Conservation (phyloP, 164 flowering plant species). For the Liquidambar formosana region DNA sequence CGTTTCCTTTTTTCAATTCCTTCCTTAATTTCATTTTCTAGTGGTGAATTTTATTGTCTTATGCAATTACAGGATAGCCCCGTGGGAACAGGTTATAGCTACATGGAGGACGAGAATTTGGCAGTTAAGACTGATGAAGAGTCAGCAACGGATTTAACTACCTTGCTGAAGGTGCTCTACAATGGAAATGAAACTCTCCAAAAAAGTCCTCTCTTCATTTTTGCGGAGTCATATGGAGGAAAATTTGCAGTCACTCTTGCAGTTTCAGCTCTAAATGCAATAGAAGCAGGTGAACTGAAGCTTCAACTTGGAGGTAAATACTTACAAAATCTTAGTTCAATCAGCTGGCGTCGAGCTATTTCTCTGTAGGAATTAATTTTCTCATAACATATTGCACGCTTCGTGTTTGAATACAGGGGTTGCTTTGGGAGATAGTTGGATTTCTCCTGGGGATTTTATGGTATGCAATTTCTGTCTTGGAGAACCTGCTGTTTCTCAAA, state of each 20-base stretch:
- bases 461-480: too few relatives aligned
- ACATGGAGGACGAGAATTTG: constrained; percentile 15
- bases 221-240: constrained; percentile 20
- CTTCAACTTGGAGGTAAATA: constrained; percentile 27
- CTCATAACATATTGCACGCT: too few relatives aligned
- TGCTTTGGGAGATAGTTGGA: too few relatives aligned
- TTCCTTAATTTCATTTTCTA: too few relatives aligned
- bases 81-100: constrained; percentile 19
- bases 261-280: constrained; percentile 8
- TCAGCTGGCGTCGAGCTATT: too few relatives aligned
- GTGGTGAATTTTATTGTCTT: neutral
- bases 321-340: too few relatives aligned
- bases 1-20: neutral
- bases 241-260: constrained; percentile 26
- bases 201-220: constrained; percentile 23
- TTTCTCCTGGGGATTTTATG: too few relatives aligned
- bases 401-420: too few relatives aligned
- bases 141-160: constrained; percentile 25
- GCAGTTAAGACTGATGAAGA: constrained; percentile 20
- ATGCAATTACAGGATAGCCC: constrained; percentile 13
- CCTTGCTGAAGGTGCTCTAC: constrained; percentile 16
- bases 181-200: constrained; percentile 17
- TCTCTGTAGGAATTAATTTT: too few relatives aligned
- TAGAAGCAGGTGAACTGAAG: constrained; percentile 20
- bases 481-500: too few relatives aligned